Base-by-base conservation (phyloP, 495 filamentous ascomycete genomes). In the Penicillium riverlandense region DNA sequence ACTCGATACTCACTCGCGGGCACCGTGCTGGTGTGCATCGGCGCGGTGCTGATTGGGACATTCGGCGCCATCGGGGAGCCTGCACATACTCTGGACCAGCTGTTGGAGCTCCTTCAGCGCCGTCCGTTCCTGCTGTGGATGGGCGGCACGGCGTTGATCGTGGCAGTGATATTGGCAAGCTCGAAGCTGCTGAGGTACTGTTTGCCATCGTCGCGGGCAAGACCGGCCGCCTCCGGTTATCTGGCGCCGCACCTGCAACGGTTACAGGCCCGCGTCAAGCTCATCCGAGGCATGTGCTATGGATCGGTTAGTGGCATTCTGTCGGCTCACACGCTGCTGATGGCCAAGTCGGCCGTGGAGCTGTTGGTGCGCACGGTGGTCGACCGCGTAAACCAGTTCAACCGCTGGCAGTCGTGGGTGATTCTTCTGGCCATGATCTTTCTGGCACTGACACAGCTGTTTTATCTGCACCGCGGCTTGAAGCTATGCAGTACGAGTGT, bases 61-160 rank as follows among this genome's bases (percentile, higher is more conserved):
- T 99, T 97, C 55, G 94, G 94, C 11, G 91, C 92, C 29, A 85
- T 99, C 52, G 82, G 86, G n/a, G 91, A 96, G 56, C 92, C 92
- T 6, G 89, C 91, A 48, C 92, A 97, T 69, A 89, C 69, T 44
- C 67, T 99, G 39, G 75, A 78, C 48, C 88, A 96, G 61, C 72
- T 99, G 9, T 69, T 99, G 14, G 70, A 76, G 12, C 70, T 99
- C 8, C 72, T 99, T 11, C 79, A 78, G 7, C 71, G 85, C 36
- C 73, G 71, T 16, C 71, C 84, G 11, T 99, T 99, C 57, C 66
- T 96, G n/a, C 49, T 88, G 7, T 99, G 92, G 92, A 92, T 99
- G 84, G 70, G 80, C 1, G 75, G 79, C 8, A 90, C 90, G 36
- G 76, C 75, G 3, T 47, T 95, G 7, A 51, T 95, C 15, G 86